Base-by-base conservation (phyloP, 495 filamentous ascomycete genomes). In the Aspergillus taichungensis region DNA sequence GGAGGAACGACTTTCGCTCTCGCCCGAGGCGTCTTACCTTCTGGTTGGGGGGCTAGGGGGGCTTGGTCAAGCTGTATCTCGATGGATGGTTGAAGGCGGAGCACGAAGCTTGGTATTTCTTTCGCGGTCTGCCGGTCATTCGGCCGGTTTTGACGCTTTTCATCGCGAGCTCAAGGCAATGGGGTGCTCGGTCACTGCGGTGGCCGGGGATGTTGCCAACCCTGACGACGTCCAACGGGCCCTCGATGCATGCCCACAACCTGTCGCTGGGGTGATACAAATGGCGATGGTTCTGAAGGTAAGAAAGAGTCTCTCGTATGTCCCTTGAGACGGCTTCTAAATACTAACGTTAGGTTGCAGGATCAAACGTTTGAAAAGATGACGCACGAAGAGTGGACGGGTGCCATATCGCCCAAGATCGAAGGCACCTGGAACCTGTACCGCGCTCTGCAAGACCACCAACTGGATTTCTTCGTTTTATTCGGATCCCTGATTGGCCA, bases 391-490 rank as follows among this genome's bases (percentile, higher is more conserved):
- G 59, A 71, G 13, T 74, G 69, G 63, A 51, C 50, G 0, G 49
- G 49, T 0, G 57, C 61, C 0, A 46, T 69, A 0, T 45, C 46
- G 2, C 66, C 72, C 27, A 78, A 77, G 51, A 60, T 71, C 4
- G 31, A 63, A 2, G 75, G 74, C 1, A 67, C 72, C 0, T 71
- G 63, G 66, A 73, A 82, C 55, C 71, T 84, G 29, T 78, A 84
- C 57, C 61, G 75, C 33, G 57, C 64, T 4, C 62, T 78, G 10
- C 18, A 13, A 5, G n/a, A 37, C 0, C 13, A 37, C 4, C 47
- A 57, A 1, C 58, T 75, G 5, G 73, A 75, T 49, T 78, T 78
- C 57, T 78, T 78, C 59, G 37, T 72, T 27, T 47, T 76, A 28
- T 58, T 68, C 35, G 64, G 61, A 10, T 70, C 67, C 5, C 45